phyloP scores from a whole-genome alignment of 2,329 filamentous ascomycete genomes.

The Ilyonectria robusta region DNA sequence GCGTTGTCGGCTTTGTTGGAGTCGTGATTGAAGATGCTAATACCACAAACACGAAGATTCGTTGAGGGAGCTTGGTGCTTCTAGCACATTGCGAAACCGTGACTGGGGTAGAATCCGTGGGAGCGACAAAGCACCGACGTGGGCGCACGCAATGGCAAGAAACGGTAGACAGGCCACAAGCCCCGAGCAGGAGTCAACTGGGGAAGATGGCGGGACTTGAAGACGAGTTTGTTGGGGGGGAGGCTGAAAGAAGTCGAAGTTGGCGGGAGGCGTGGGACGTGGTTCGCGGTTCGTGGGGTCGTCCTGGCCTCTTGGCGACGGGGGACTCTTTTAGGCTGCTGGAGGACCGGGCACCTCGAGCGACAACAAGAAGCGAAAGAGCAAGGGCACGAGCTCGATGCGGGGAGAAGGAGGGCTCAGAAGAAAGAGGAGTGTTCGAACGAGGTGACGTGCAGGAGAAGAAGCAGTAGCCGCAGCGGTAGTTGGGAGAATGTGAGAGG shows the following conservation, averaged over 20 bases:
- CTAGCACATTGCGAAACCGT: conserved; percentile 23
- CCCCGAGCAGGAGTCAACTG: background rate
- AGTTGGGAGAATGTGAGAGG: conserved; percentile 7
- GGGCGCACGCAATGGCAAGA: conserved; percentile 3
- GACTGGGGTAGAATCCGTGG: conserved; percentile 4
- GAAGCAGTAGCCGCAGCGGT: conserved; percentile 11
- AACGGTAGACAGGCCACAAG: background rate
- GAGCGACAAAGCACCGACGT: conserved; percentile 3
- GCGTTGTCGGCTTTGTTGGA: background rate
- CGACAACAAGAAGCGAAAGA: conserved; percentile 13
- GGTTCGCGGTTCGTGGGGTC: conserved; percentile 24
- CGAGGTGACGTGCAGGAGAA: conserved; percentile 9
- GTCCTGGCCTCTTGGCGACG: conserved; percentile 26
- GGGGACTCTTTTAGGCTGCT: conserved; percentile 21
- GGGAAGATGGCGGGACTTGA: background rate
- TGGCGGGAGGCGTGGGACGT: conserved; percentile 18
- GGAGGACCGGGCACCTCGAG: conserved; percentile 14
- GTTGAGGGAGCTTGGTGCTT: conserved; percentile 2
- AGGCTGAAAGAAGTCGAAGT: conserved; percentile 17
- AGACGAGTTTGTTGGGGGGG: background rate
- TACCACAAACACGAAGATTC: conserved; percentile 12
- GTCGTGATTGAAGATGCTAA: conserved; percentile 17
- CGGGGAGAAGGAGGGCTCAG: conserved; percentile 7
- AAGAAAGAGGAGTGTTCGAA: conserved; percentile 1
- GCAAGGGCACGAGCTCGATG: conserved; percentile 16